A percentile compares a stretch with the other conserved stretches of the same genome.
These are phyloP conservation scores for Pseudoscleropodium purum DNA, from an alignment of 225 moss, liverwort and hornwort genomes.

Conservation along the genomic window DNA sequence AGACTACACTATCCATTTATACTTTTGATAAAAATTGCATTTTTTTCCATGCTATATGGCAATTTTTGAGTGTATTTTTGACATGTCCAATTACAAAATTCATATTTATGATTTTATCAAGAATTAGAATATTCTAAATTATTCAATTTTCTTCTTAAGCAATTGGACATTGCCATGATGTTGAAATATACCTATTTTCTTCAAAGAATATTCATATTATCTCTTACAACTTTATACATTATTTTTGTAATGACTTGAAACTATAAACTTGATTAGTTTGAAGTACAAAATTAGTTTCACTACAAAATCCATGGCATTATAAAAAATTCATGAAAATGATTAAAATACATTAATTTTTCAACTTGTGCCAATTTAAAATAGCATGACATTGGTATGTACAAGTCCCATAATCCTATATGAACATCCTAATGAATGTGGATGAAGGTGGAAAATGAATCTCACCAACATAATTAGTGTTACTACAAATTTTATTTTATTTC, in stretches of 20 bases:
- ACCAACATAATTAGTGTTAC: neutral
- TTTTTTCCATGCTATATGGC: neutral
- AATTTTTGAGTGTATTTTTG: neutral
- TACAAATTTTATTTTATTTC: neutral
- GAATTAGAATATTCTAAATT: neutral
- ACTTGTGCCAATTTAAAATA: no score
- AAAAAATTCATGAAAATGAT: neutral
- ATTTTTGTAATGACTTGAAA: neutral
- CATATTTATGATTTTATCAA: fast-evolving
- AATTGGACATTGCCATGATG: neutral
- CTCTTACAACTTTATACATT: neutral
- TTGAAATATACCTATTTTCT: neutral
- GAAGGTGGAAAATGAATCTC: neutral
- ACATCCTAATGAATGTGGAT: no score
- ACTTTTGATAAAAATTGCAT: neutral
- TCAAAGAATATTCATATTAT: neutral
- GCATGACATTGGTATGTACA: neutral
- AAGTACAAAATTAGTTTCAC: neutral
- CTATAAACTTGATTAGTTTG: neutral
- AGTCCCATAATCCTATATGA: no score
- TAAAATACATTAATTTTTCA: neutral
- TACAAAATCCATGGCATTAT: neutral
- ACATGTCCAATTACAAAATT: neutral
- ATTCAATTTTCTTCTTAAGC: neutral
- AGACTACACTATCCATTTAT: neutral